Conservation (phyloP, 1,284 basidiomycete species). For the Anthracocystis walkeri region DNA sequence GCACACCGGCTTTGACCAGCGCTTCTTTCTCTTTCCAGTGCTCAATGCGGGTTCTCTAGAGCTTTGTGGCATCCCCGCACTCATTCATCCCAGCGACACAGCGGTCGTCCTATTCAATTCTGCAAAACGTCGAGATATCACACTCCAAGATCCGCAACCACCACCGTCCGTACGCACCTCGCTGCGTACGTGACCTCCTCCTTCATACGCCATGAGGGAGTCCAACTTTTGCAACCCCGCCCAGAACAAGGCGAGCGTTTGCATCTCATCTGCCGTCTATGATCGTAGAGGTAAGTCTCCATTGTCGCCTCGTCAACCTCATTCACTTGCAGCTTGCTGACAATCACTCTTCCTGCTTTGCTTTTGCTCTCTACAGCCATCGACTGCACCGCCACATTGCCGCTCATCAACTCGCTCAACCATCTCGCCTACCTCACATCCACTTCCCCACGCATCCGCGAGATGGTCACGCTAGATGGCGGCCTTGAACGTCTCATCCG, state of each 20-base stretch:
- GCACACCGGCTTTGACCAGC: not conserved
- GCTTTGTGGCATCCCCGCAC: constrained; percentile 9
- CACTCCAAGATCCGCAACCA: not conserved
- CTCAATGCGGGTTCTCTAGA: constrained; percentile 13
- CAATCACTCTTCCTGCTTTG: not conserved
- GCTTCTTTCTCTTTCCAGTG: not conserved
- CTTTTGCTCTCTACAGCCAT: constrained; percentile 74
- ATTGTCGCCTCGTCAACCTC: not conserved
- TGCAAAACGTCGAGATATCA: constrained; percentile 3
- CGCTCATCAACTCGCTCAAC: constrained; percentile 95
- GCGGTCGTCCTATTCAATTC: not conserved
- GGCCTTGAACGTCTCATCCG: constrained; percentile 94
- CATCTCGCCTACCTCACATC: constrained; percentile 97
- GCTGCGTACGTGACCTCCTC: constrained; percentile 31
- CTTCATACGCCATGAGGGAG: constrained; percentile 82
- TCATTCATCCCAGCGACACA: not conserved
- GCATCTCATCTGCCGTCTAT: constrained; percentile 93
- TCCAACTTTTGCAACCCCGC: constrained; percentile 95
- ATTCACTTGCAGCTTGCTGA: constrained; percentile 18
- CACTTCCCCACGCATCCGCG: constrained; percentile 95
- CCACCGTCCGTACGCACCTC: constrained; percentile 18
- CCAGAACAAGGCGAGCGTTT: constrained; percentile 94
- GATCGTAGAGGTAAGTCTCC: constrained; percentile 76
- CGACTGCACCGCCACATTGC: constrained; percentile 89
- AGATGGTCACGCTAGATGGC: constrained; percentile 97